phyloP scores from a whole-genome alignment of 2,329 filamentous ascomycete species.

The Moelleriella libera region DNA sequence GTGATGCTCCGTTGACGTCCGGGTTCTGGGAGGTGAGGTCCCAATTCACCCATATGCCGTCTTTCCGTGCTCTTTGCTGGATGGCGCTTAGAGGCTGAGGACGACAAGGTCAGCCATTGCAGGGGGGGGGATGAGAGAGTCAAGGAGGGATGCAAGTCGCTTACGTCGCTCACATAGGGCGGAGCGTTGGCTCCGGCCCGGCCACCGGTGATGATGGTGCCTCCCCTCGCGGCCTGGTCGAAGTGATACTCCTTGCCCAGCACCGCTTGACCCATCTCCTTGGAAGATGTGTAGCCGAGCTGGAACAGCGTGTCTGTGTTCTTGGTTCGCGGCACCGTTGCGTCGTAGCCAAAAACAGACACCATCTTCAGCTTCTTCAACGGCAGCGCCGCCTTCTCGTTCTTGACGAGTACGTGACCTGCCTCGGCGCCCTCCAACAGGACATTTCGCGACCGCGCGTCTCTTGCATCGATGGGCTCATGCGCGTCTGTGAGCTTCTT shows the following conservation, averaged over 20 bases:
- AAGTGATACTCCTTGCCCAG: constrained; percentile 28
- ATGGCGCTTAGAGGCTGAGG: constrained; percentile 39
- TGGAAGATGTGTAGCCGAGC: constrained; percentile 30
- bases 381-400: constrained; percentile 47
- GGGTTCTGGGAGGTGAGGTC: constrained; percentile 20
- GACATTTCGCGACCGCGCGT: constrained; percentile 25
- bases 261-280: constrained; percentile 28
- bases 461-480: constrained; percentile 31
- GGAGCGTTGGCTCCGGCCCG: constrained; percentile 36
- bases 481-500: constrained; percentile 44
- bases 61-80: constrained; percentile 35
- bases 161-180: constrained; percentile 31
- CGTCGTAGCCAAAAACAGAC: constrained; percentile 51
- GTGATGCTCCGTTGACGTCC: constrained; percentile 22
- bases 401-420: constrained; percentile 66
- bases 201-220: constrained; percentile 37
- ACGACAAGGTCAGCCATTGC: background rate
- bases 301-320: constrained; percentile 31
- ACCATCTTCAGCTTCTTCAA: constrained; percentile 40
- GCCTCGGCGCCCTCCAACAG: constrained; percentile 40
- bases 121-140: background rate
- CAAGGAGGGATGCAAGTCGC: too few relatives aligned
- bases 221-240: constrained; percentile 33
- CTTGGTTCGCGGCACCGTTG: constrained; percentile 31
- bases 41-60: constrained; percentile 42